These are phyloP conservation scores for Pseudonectria foliicola DNA, from an alignment of 2,329 filamentous ascomycete species.

Conservation along the genomic window DNA sequence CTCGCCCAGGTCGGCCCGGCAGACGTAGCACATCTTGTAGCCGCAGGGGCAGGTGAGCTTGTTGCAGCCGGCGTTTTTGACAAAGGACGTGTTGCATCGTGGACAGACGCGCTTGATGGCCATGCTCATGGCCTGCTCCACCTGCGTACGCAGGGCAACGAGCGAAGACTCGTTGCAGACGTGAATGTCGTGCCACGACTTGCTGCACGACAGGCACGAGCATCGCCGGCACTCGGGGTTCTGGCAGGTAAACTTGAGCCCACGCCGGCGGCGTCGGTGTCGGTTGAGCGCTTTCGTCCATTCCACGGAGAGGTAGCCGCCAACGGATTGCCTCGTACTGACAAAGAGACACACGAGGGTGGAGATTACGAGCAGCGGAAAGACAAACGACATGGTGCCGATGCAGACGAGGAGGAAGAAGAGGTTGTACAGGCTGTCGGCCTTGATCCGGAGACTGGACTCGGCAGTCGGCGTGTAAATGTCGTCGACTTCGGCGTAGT, in stretches of 20 bases:
- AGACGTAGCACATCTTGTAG: constrained; percentile 97
- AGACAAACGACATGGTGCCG: constrained; percentile 47
- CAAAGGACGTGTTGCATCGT: constrained; percentile 81
- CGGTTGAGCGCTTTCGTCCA: constrained; percentile 57
- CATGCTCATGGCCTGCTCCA: constrained; percentile 88
- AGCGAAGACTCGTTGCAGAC: constrained; percentile 80
- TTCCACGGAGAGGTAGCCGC: constrained; percentile 35
- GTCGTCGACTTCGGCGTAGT: constrained; percentile 82
- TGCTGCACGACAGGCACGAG: constrained; percentile 77
- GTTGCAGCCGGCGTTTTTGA: constrained; percentile 92
- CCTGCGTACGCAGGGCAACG: constrained; percentile 75
- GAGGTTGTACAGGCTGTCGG: constrained; percentile 41
- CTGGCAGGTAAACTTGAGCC: constrained; percentile 71
- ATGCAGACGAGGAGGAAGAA: constrained; percentile 46
- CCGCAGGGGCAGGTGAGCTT: constrained; percentile 94
- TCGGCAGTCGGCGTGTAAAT: constrained; percentile 55
- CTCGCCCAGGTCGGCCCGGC: constrained; percentile 64
- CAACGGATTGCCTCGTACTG: constrained; percentile 35
- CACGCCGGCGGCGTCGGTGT: constrained; percentile 62
- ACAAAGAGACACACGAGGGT: constrained; percentile 38
- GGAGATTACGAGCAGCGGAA: constrained; percentile 44
- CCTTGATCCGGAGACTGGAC: constrained; percentile 49
- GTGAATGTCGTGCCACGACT: constrained; percentile 82
- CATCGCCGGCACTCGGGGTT: constrained; percentile 58
- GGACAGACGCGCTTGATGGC: constrained; percentile 95